Conservation (phyloP, 78 protist species). For the Polysphondylium violaceum region DNA sequence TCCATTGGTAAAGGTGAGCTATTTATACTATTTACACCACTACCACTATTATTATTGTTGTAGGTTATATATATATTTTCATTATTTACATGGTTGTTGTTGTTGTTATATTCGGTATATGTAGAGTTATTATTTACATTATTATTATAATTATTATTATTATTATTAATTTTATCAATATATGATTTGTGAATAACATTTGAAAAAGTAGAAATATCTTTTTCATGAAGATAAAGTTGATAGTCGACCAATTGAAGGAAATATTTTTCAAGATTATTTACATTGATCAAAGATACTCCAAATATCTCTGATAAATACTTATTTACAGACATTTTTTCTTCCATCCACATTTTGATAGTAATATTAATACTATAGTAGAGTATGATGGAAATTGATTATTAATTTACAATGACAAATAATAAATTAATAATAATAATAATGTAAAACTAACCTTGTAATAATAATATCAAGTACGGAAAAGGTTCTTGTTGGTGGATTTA, state of each 20-base stretch:
- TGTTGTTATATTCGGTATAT: no score
- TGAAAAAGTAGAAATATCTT: constrained; percentile 30
- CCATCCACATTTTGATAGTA: constrained; percentile 69
- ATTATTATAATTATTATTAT: neutral
- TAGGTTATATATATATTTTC: neutral
- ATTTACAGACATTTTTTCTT: constrained; percentile 74
- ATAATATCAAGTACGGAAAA: constrained; percentile 35
- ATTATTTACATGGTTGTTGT: neutral
- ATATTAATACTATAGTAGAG: constrained; percentile 15
- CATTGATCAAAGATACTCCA: constrained; percentile 17
- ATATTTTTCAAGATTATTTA: constrained; percentile 35
- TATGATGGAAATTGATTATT: neutral
- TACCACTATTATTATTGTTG: neutral
- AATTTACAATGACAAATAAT: neutral
- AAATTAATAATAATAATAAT: neutral
- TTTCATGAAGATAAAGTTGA: constrained; percentile 62
- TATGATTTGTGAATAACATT: constrained; percentile 46
- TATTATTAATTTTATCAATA: constrained; percentile 2
- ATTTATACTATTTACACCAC: constrained; percentile 14
- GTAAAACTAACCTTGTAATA: constrained; percentile 1
- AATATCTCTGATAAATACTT: constrained; percentile 61
- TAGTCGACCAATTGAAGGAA: constrained; percentile 35
- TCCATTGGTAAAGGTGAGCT: constrained; percentile 39
- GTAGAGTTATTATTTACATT: neutral
- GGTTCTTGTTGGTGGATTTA: neutral